Conservation (phyloP, 306 rosid species). For the Quercus cerris region DNA sequence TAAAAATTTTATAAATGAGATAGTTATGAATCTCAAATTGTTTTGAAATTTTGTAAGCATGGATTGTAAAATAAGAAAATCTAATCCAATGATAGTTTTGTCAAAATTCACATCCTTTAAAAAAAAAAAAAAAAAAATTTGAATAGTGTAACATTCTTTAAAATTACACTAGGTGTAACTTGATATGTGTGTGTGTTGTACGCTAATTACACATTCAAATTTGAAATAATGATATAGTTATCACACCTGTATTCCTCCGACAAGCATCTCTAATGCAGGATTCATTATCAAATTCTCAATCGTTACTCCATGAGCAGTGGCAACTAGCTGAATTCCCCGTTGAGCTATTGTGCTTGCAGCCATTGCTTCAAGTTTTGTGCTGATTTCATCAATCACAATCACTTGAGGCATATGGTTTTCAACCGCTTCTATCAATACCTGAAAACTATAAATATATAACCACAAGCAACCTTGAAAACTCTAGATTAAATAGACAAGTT, state of each 20-base stretch:
- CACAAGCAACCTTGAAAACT: slow-evolving; percentile 1
- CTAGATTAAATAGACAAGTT: slow-evolving; percentile 1
- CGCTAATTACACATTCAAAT: slow-evolving; percentile 9
- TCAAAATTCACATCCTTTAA: no score
- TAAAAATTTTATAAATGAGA: no score
- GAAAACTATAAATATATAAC: slow-evolving; percentile 21
- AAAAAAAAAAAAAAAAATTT: no score
- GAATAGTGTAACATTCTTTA: no score
- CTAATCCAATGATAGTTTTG: no score
- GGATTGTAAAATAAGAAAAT: no score
- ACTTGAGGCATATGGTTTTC: slow-evolving; percentile 99
- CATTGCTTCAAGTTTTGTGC: slow-evolving; percentile 98
- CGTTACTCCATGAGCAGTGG: slow-evolving; percentile 97
- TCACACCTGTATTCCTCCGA: slow-evolving; percentile 94
- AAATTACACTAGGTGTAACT: no score
- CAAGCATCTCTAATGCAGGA: slow-evolving; percentile 93
- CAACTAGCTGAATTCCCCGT: slow-evolving; percentile 97
- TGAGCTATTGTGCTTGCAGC: slow-evolving; percentile 98
- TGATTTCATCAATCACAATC: slow-evolving; percentile 91
- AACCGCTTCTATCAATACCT: slow-evolving; percentile 97
- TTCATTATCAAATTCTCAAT: slow-evolving; percentile 90
- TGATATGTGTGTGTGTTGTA: neutral
- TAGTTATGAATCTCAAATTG: no score
- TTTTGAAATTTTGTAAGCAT: no score
- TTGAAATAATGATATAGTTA: slow-evolving; percentile 10